Conservation (phyloP, 2,329 filamentous ascomycete species). For the Chaetomium globosum region DNA sequence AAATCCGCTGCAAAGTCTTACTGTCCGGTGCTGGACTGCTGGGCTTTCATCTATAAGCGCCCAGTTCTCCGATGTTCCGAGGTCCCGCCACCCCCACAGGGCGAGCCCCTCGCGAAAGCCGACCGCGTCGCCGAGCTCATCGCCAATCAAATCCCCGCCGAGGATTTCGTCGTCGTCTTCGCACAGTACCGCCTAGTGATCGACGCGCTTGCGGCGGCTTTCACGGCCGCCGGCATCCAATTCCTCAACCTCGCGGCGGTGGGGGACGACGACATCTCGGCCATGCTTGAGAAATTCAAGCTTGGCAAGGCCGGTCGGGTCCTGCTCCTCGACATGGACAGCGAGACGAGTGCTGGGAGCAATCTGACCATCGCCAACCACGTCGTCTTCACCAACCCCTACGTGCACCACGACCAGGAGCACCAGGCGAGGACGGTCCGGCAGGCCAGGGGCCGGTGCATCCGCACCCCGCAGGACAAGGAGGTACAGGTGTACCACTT, state of each 20-base stretch:
- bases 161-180: conserved; percentile 45
- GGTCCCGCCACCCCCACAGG: conserved; percentile 4
- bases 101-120: conserved; percentile 30
- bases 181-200: conserved; percentile 42
- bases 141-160: conserved; percentile 28
- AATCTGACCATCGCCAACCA: conserved; percentile 50
- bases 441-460: conserved; percentile 47
- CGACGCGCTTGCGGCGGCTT: conserved; percentile 33
- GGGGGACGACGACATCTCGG: conserved; percentile 6
- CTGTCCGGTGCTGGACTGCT: conserved; percentile 26
- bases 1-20: conserved; percentile 3
- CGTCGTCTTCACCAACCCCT: conserved; percentile 47
- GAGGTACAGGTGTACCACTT: conserved; percentile 47
- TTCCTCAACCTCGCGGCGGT: conserved; percentile 21
- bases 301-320: conserved; percentile 35
- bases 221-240: background rate
- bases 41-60: conserved; percentile 29
- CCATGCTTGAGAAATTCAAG: conserved; percentile 40
- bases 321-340: conserved; percentile 46
- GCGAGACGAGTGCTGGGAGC: conserved; percentile 46
- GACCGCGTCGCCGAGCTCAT: conserved; percentile 36
- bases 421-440: conserved; percentile 44
- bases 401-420: conserved; percentile 40
- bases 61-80: conserved; percentile 29
- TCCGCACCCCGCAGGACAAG: conserved; percentile 47